Evolutionary conservation across 768 basidiomycete species (phyloP).

Genomic region (Suillus paluster): DNA sequence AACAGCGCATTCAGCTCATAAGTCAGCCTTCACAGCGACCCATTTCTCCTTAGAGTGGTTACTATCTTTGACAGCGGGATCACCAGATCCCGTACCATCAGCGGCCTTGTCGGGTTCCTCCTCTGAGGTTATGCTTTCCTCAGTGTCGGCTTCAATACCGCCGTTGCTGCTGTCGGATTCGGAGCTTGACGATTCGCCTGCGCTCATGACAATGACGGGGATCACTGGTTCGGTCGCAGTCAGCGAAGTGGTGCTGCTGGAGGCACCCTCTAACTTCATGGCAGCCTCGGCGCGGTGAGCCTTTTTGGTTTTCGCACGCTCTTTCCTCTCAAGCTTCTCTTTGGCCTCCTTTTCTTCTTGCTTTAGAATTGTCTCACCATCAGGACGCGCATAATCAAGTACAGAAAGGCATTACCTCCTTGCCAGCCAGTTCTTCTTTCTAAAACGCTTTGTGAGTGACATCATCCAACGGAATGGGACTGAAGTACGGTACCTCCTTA

Average conservation of each 20-base stretch:
- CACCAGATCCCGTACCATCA: conserved; percentile 16
- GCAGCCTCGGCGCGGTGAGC: conserved; percentile 39
- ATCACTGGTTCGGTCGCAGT: conserved; percentile 22
- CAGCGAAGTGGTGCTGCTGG: conserved; percentile 15
- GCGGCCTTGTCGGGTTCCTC: conserved; percentile 56
- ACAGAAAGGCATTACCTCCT: conserved; percentile 49
- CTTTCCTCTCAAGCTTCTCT: conserved; percentile 62
- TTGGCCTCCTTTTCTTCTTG: conserved; percentile 50
- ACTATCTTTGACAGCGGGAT: conserved; percentile 28
- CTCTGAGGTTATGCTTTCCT: conserved; percentile 78
- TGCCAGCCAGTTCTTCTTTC: conserved; percentile 59
- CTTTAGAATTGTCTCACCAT: conserved; percentile 26
- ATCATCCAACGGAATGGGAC: conserved; percentile 7
- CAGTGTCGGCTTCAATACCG: conserved; percentile 71
- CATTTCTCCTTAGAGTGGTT: conserved; percentile 64
- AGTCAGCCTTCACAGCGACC: conserved; percentile 71
- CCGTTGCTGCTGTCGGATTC: conserved; percentile 65
- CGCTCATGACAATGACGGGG: conserved; percentile 23
- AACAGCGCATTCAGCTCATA: conserved; percentile 4
- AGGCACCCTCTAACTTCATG: conserved; percentile 27
- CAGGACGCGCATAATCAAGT: not conserved
- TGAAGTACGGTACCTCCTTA: conserved; percentile 53
- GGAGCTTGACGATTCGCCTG: conserved; percentile 51
- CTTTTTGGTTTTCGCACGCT: conserved; percentile 61
- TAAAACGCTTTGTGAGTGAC: conserved; percentile 17